Evolutionary conservation across 768 basidiomycete genomes (phyloP), one percentile per base, ranked within the genome.

Genomic region (Calocybe indica): DNA sequence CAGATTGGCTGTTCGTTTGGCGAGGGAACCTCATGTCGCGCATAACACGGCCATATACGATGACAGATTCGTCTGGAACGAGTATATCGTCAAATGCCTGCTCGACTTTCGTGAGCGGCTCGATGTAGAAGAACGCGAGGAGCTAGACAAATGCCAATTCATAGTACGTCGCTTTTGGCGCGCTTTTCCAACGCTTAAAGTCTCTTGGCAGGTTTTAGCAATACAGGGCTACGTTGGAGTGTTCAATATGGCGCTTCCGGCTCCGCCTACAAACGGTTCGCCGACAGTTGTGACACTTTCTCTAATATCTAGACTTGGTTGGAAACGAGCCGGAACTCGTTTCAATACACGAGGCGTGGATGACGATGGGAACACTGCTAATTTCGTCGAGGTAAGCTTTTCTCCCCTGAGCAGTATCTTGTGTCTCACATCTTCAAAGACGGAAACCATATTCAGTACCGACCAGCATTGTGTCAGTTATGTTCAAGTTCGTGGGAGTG

Each of bases 341-440:
- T 99, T 98, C 71, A 97, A 96, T 62, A 93, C 93, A 9, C 79
- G 95, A 49, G 95, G 95, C 1, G 88, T 98, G 7, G 94, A 97
- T 59, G 94, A 96, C 61, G 89, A 93, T 53, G 92, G 94, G 34
- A 84, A 93, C 60, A 87, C 85, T 30, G 95, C 95, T 31, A 97
- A 97, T 60, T 97, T 96, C 64, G 95, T 95, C 6, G 96, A 99
- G 79, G 91, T 83, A 43, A 32, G n/a, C 29, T n/a, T 11, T 38
- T 9, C 34, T 39, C 36, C 48, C 30, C 32, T 43, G 43, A 5
- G 33, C 28, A 14, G 46, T 33, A 13, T 55, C 31, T 37, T 22
- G 4, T 22, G 22, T 22, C 22, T 22, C 22, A 22, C 22, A 22
- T 22, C 52, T 46, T 58, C 44, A 40, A 53, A 94, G 88, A 95